Base-by-base conservation (phyloP, 768 basidiomycete species). In the Suillus ampliporus region DNA sequence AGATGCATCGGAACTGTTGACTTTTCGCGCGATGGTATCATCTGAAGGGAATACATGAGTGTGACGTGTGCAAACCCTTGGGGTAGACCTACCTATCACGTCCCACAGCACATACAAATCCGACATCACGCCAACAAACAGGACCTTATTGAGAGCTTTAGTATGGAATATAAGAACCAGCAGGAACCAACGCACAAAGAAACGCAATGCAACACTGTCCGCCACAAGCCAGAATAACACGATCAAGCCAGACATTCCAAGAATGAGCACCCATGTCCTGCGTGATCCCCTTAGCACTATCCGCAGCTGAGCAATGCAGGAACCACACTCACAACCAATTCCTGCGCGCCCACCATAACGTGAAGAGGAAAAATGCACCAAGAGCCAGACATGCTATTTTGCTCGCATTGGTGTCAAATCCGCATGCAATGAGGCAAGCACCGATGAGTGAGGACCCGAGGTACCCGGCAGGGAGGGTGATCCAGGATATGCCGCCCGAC, bases 21-120 rank as follows among this genome's bases (percentile, higher is more conserved):
- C 87, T 74, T 94, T 94, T 51, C 92, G 82, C 3, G 88, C 85
- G 56, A 94, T 85, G 13, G 93, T 95, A 68, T 95, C 93, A 73
- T 94, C 94, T 90, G 68, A 21, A 17, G 35, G 35, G 23, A 10
- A 2, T 63, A n/a, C 4, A 71, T 38, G 37, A 35, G 13, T 26
- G n/a, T 46, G 23, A 43, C 48, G 15, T 35, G 19, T 19, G 53
- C 17, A 23, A 23, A 6, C 37, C 57, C 9, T 21, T 52, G 17
- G 14, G 19, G 7, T 23, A 40, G 13, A 75, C 83, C 62, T 59
- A 88, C 92, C 91, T 38, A 94, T 82, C 56, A 97, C 89, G 68
- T 97, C 95, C 91, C 92, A 96, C 2, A 94, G 81, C 57, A 87
- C 89, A 68, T 95, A 95, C 79, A 95, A 79, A 74, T 90, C 92